Evolutionary conservation across 768 basidiomycete genomes (phyloP).

Genomic region (Suillus lakei): DNA sequence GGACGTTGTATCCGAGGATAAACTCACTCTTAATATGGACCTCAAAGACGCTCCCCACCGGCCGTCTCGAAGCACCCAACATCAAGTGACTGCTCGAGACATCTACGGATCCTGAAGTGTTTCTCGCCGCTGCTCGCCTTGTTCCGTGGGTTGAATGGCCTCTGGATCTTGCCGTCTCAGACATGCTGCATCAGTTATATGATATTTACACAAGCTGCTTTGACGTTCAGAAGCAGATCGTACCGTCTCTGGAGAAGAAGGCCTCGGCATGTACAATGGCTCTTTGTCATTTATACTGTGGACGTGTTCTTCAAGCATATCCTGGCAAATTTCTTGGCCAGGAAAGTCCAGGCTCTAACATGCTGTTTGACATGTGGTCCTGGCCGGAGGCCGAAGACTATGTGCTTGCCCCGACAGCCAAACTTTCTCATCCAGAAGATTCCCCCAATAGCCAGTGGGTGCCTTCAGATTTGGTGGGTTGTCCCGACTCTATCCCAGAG

Average conservation of each 20-base stretch:
- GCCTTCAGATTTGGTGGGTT: too few species aligned
- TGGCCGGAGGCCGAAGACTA: too few species aligned
- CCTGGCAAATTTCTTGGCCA: neutral
- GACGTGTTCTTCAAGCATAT: neutral
- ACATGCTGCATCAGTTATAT: neutral
- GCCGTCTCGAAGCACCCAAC: neutral
- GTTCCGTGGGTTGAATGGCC: neutral
- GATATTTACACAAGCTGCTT: neutral
- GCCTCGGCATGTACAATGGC: neutral
- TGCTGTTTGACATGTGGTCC: too few species aligned
- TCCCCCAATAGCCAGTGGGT: too few species aligned
- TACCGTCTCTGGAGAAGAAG: neutral
- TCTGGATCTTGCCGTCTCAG: neutral
- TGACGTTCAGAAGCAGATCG: neutral
- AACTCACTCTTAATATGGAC: too few species aligned
- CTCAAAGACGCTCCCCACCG: too few species aligned
- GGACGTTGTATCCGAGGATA: neutral
- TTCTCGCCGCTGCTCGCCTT: neutral
- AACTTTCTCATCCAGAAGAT: too few species aligned
- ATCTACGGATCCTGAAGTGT: constrained; percentile 21
- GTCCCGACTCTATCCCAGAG: neutral
- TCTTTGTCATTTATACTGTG: neutral
- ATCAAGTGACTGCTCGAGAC: constrained; percentile 26
- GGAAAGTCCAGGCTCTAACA: fast-evolving
- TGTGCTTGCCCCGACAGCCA: neutral